Conservation (phyloP, 495 filamentous ascomycete genomes). For the Xylaria grammica region DNA sequence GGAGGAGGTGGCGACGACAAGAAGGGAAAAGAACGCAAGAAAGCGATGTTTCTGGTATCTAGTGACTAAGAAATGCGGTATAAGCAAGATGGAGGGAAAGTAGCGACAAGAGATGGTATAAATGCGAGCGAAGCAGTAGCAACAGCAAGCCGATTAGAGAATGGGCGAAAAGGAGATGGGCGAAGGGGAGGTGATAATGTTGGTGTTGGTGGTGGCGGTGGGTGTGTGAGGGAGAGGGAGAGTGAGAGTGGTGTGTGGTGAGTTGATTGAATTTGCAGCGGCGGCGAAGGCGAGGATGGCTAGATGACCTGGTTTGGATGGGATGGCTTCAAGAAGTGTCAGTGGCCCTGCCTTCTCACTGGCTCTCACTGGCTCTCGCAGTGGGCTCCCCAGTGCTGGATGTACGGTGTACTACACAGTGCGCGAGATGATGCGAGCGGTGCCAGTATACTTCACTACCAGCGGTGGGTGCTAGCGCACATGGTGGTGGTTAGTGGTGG, state of each 20-base stretch:
- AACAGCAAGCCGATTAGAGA: constrained; percentile 20
- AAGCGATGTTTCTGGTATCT: constrained; percentile 22
- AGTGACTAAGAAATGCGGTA: constrained; percentile 24
- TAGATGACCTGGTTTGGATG: constrained; percentile 37
- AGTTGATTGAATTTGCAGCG: constrained; percentile 35
- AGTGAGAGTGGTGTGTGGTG: constrained; percentile 26
- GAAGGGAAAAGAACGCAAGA: constrained; percentile 28
- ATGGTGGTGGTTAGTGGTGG: too few relatives aligned
- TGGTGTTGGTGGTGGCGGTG: constrained; percentile 5
- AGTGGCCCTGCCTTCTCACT: not conserved
- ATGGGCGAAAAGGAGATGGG: constrained; percentile 28
- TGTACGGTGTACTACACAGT: constrained; percentile 18
- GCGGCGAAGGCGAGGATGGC: constrained; percentile 42
- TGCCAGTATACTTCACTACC: not conserved
- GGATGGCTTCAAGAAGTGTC: constrained; percentile 29
- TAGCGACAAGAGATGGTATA: constrained; percentile 16
- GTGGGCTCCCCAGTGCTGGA: not conserved
- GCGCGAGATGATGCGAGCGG: constrained; percentile 16
- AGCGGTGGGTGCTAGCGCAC: constrained; percentile 3
- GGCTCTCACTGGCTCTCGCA: constrained; percentile 5
- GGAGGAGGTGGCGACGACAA: constrained; percentile 31
- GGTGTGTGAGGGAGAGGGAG: constrained; percentile 18
- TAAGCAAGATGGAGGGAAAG: constrained; percentile 25
- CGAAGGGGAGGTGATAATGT: constrained; percentile 12
- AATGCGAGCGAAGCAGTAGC: constrained; percentile 22